Evolutionary conservation across 805 yeast genomes (phyloP).

Genomic region (Candida ficus): DNA sequence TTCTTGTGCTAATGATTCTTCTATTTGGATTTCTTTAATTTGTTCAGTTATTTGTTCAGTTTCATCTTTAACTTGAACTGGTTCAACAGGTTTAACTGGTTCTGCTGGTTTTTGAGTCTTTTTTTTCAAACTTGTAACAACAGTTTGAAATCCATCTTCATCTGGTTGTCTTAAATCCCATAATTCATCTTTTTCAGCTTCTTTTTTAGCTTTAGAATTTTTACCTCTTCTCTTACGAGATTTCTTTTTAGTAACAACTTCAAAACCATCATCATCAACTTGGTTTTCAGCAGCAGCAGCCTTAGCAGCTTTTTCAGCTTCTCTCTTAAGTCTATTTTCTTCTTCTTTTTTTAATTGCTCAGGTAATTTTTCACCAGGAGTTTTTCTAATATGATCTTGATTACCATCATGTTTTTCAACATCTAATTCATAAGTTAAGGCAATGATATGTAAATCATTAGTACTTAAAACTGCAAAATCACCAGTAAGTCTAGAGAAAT

Average conservation of each 20-base stretch:
- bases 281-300: conserved; percentile 6
- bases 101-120: not conserved
- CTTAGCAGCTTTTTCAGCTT: conserved; percentile 9
- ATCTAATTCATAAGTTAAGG: conserved; percentile 86
- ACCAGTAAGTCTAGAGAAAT: conserved; percentile 85
- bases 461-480: conserved; percentile 83
- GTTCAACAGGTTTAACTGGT: not conserved
- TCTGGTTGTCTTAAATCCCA: not conserved
- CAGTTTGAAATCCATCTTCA: conserved; percentile 1
- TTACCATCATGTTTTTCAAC: conserved; percentile 62
- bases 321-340: not conserved
- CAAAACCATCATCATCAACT: not conserved
- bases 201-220: conserved; percentile 54
- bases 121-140: not conserved
- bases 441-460: conserved; percentile 90
- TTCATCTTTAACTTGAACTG: not conserved
- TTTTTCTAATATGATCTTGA: conserved; percentile 62
- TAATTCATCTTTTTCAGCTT: conserved; percentile 25
- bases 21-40: conserved; percentile 13
- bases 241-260: conserved; percentile 30
- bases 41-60: conserved; percentile 27
- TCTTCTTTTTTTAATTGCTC: conserved; percentile 17
- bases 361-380: conserved; percentile 55
- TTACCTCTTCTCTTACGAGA: conserved; percentile 60
- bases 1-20: conserved; percentile 3